These are phyloP conservation scores for Panaeolus cyanescens DNA, from an alignment of 768 basidiomycete species.

Conservation along the genomic window DNA sequence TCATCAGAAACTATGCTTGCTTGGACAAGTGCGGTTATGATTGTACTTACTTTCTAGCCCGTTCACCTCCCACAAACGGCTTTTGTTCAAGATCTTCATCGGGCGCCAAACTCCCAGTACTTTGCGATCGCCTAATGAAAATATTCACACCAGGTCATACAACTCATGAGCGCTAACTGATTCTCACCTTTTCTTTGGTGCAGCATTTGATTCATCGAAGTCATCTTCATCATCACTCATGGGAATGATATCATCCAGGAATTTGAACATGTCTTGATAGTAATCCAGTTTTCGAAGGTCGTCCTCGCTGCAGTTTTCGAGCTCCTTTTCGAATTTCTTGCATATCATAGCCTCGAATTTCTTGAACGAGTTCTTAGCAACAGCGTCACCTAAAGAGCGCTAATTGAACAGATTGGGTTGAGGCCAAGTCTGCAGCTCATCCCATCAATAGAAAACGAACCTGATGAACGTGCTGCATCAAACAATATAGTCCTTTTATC, in stretches of 20 bases:
- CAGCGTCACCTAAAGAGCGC: conserved; percentile 53
- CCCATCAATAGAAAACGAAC: conserved; percentile 36
- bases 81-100: not conserved
- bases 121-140: not conserved
- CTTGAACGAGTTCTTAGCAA: conserved; percentile 65
- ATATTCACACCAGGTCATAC: not conserved
- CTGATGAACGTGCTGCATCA: conserved; percentile 58
- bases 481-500: conserved; percentile 59
- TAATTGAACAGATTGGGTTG: conserved; percentile 17
- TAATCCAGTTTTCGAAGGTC: conserved; percentile 67
- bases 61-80: not conserved
- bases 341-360: conserved; percentile 67
- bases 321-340: conserved; percentile 73
- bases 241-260: conserved; percentile 72
- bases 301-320: conserved; percentile 72
- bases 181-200: conserved; percentile 50
- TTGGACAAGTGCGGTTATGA: not conserved
- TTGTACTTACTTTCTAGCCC: not conserved
- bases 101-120: not conserved
- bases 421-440: not conserved
- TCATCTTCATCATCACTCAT: conserved; percentile 60
- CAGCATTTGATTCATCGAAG: conserved; percentile 39
- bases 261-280: conserved; percentile 65
- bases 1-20: no score
- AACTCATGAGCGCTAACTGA: no score